Evolutionary conservation across 495 filamentous ascomycete genomes (phyloP), one percentile per base, ranked within the genome.

Genomic region (Trichoderma gamsii): DNA sequence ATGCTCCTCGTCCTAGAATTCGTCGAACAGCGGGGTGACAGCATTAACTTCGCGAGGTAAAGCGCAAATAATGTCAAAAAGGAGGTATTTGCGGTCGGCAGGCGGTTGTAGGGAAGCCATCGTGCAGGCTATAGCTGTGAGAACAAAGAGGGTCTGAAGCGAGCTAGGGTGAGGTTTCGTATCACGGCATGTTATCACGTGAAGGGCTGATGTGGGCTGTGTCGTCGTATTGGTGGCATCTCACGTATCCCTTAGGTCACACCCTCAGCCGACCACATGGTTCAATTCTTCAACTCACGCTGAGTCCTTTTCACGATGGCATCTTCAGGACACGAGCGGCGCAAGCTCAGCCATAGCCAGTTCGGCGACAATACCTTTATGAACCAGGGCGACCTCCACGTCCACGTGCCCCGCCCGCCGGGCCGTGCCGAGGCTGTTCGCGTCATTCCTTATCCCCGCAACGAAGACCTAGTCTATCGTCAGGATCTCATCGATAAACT

Each of bases 401-500:
- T 46, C 12, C 43, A 46, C 12, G 5, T 46, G 12, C 43, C 43
- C 43, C 43, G 3, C 43, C 43, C 18, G 12, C 43, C 43, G 12
- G 43, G 7, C n/a, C 21, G 3, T 43, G n/a, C 41, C 41, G 0
- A 66, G 46, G 35, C 29, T 11, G 59, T 18, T 25, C 68, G 35
- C 15, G 59, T 67, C 15, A 70, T 72, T 56, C 68, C 71, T 38
- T 66, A 69, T 46, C 71, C 46, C 7, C 69, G 52, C 23, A 72
- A 72, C 44, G 69, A 72, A 59, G 69, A 70, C 63, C 18, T 72
- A 7, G 69, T 72, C 38, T 32, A 41, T 41, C 71, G 71, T 41
- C 15, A 27, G 18, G 41, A 23, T 38, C 13, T 70, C 12, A 27
- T 68, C 46, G 25, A 41, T 44, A 25, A 21, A 21, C 71, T 72